A percentile compares a stretch with the other conserved stretches of the same genome.
Conservation (phyloP, 2,329 filamentous ascomycete species). For the Emergomyces orientalis region DNA sequence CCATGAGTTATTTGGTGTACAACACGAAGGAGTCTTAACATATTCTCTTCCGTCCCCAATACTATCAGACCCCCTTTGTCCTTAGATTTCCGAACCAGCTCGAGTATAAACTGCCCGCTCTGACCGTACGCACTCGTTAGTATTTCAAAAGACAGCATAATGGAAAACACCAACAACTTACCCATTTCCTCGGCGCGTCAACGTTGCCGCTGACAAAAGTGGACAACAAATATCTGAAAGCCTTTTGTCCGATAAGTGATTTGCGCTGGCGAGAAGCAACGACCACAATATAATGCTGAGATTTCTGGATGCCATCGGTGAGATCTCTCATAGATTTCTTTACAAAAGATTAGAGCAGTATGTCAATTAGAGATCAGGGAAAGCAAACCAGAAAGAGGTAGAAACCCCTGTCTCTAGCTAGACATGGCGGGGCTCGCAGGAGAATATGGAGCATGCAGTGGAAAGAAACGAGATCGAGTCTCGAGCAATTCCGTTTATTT, state of each 20-base stretch:
- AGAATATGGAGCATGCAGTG: constrained; percentile 14
- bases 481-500: constrained; percentile 9
- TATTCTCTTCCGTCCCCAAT: neutral
- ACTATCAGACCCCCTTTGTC: constrained; percentile 7
- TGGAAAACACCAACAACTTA: constrained; percentile 8
- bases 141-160: neutral
- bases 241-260: constrained; percentile 11
- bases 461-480: constrained; percentile 14
- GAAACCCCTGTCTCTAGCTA: constrained; percentile 13
- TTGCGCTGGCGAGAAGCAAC: constrained; percentile 13
- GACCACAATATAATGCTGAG: constrained; percentile 1
- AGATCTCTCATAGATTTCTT: constrained; percentile 12
- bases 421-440: constrained; percentile 11
- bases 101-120: constrained; percentile 21
- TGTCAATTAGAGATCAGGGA: neutral
- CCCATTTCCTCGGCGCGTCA: constrained; percentile 15
- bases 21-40: neutral
- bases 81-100: constrained; percentile 16
- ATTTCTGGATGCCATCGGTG: constrained; percentile 5
- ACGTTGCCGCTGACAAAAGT: constrained; percentile 8
- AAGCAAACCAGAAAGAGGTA: constrained; percentile 14
- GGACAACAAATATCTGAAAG: constrained; percentile 9
- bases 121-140: constrained; percentile 13
- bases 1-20: neutral
- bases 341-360: neutral